Evolutionary conservation across 2,329 filamentous ascomycete species (phyloP), one percentile per base, ranked within the genome.

Genomic region (Penicillium palitans): DNA sequence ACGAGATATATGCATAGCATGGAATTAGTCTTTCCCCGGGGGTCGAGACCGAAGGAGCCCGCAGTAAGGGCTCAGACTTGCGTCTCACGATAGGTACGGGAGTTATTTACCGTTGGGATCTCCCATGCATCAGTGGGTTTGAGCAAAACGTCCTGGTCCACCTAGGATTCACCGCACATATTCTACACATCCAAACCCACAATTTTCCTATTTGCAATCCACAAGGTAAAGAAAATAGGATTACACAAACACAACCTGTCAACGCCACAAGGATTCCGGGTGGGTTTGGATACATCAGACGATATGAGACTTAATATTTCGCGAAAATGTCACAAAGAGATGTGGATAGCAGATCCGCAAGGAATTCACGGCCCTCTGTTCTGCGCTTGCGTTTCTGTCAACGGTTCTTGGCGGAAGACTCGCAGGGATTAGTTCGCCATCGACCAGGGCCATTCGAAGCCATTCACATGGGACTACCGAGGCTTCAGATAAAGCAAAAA

Each of bases 231-330:
- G 17, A 31, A 25, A 37, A 44, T 19, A 37, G 27, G 48, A 60
- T 61, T n/a, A 21, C 37, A 5, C 40, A 54, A 58, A 44, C 44
- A 27, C 24, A 39, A 39, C 40, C 19, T 45, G 41, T 25, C 33
- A 35, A 44, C 57, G 58, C 60, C 60, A 61, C 58, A 19, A 37
- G 48, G 27, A 58, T 55, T 62, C 40, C 41, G 47, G 31, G 48
- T 53, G 58, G 46, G 45, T 53, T 58, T 64, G 42, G 61, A 64
- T 54, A 60, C 41, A 55, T 62, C 63, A 50, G 57, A 51, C 39
- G 12, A 52, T 53, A 48, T 54, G 58, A 53, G 44, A 52, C 24
- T 47, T 37, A 25, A 27, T 13, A 47, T 39, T 39, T 56, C 21
- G 46, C 8, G 15, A 29, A 53, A 53, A 39, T 48, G 46, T 51